A percentile compares a stretch with the other conserved stretches of the same genome.
phyloP scores from a whole-genome alignment of 768 basidiomycete genomes.

The Coprinellus micaceus region DNA sequence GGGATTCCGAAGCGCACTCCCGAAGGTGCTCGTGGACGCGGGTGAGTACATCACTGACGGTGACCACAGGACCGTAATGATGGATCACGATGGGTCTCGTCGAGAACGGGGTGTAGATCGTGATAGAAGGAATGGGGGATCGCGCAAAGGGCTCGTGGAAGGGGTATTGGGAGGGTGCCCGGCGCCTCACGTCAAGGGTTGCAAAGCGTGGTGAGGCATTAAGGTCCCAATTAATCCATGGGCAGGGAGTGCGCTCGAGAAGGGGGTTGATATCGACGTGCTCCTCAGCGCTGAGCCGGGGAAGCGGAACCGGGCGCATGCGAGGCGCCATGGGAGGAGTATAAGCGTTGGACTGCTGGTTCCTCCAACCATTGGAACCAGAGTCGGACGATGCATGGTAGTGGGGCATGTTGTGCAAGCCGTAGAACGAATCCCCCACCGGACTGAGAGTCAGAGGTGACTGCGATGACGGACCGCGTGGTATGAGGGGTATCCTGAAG shows the following conservation, averaged over 20 bases:
- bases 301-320: constrained; percentile 4
- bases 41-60: constrained; percentile 9
- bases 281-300: background rate
- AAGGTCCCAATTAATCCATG: constrained; percentile 6
- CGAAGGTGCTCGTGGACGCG: constrained; percentile 6
- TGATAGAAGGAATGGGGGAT: background rate
- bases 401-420: constrained; percentile 2
- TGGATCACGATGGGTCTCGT: constrained; percentile 8
- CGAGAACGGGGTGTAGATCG: constrained; percentile 3
- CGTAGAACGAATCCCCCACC: background rate
- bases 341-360: background rate
- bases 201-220: background rate
- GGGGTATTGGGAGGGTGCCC: background rate
- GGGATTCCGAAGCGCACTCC: background rate
- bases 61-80: constrained; percentile 3
- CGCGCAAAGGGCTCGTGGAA: constrained; percentile 6
- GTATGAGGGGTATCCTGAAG: background rate
- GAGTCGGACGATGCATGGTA: background rate
- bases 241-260: constrained; percentile 2
- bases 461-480: constrained; percentile 1
- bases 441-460: constrained; percentile 8
- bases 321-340: background rate
- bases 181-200: constrained; percentile 4
- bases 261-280: constrained; percentile 5
- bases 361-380: constrained; percentile 1